Base-by-base conservation (phyloP, 2,329 filamentous ascomycete species). In the Arthrobotrys musiformis region DNA sequence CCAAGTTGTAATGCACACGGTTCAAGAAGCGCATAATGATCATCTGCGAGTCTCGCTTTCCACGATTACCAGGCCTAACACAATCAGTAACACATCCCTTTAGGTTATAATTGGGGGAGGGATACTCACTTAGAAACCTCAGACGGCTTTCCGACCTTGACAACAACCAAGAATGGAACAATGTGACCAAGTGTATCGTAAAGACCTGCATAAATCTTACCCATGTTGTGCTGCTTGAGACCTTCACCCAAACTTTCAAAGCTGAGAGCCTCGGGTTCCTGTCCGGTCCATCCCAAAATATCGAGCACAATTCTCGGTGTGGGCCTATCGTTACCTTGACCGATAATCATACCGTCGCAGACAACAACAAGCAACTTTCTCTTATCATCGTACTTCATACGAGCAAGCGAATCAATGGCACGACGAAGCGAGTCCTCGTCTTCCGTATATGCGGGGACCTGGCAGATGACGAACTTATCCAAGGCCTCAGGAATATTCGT, bases 1-100 rank as follows among this genome's bases (percentile, higher is more conserved):
- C 86, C 69, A 94, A 86, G 83, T 97, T 97, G 87, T 99, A 97
- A 86, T 99, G 95, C 58, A 99, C 93, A 79, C 95, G 93, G 88
- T 99, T 98, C 82, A 99, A 89, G 90, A 99, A 99, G 79, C 95
- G 91, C 95, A 99, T 99, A 78, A 98, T 86, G 79, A 99, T 88
- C 91, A 99, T 97, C 85, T 99, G 95, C 66, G 95, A 98, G 84
- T 99, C 95, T 88, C 95, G 94, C 88, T 99, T 99, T 85, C 95
- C 95, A 87, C 95, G 92, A 86, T 99, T 99, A 83, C 95, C 95
- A 78, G 95, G 91, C 79, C 89, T 85, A 24, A 26, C 46, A 15
- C n/a, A 9, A 6, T 74, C 62, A 48, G 44, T n/a, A 54, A 50
- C 3, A 50, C 15, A 24, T 9, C n/a, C 48, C 19, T 26, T 19